Evolutionary conservation across 768 basidiomycete species (phyloP).

Genomic region (Lentinus brumalis): DNA sequence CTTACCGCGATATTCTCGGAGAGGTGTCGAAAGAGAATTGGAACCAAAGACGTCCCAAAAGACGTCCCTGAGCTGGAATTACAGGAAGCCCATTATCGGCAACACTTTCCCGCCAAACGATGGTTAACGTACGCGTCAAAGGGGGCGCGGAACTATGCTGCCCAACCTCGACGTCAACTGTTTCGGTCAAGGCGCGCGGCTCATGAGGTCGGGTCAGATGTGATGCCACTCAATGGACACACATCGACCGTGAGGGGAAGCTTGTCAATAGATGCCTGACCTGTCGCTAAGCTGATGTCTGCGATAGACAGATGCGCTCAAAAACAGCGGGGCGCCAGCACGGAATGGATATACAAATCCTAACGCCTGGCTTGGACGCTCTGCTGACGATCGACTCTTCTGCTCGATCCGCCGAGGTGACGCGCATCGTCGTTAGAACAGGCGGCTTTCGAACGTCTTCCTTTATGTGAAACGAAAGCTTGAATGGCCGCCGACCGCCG

Average conservation of each 20-base stretch:
- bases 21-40: background rate
- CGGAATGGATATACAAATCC: background rate
- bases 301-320: background rate
- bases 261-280: background rate
- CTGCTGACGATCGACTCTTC: background rate
- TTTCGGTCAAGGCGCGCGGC: background rate
- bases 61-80: background rate
- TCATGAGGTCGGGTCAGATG: background rate
- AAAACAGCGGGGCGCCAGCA: background rate
- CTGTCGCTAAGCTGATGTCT: background rate
- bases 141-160: too few species aligned
- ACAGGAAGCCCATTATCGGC: background rate
- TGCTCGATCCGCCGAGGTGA: background rate
- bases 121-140: too few species aligned
- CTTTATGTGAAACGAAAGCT: too few species aligned
- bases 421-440: too few species aligned
- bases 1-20: background rate
- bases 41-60: background rate
- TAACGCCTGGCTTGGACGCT: background rate
- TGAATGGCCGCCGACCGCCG: too few species aligned
- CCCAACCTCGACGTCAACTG: too few species aligned
- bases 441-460: too few species aligned
- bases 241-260: background rate
- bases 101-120: too few species aligned
- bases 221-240: background rate